Conservation (phyloP, 306 rosid species). For the Lathyrus tuberosus region DNA sequence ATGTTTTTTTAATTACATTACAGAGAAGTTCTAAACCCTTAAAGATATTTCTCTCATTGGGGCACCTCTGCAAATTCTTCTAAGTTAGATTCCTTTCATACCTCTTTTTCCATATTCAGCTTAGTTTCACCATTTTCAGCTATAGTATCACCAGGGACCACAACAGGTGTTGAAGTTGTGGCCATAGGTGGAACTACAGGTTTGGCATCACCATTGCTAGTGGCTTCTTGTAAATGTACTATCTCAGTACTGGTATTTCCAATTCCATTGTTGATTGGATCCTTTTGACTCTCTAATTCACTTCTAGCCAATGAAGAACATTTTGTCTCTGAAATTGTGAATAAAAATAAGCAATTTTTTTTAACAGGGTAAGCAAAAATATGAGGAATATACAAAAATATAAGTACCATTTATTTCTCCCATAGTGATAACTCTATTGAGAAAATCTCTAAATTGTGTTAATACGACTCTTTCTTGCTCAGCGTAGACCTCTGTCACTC, state of each 20-base stretch:
- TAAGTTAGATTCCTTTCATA: conserved; percentile 46
- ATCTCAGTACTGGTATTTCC: conserved; percentile 55
- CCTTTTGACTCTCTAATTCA: conserved; percentile 59
- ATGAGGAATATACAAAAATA: not conserved
- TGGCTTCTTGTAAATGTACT: conserved; percentile 41
- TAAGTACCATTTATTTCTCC: conserved; percentile 85
- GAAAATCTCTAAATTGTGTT: conserved; percentile 83
- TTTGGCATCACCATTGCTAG: conserved; percentile 60
- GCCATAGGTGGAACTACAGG: conserved; percentile 43
- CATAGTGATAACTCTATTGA: conserved; percentile 81
- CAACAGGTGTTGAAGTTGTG: conserved; percentile 49
- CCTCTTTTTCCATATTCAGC: conserved; percentile 51
- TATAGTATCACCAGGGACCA: conserved; percentile 41
- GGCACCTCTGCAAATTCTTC: conserved; percentile 38
- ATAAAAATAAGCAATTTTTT: conserved; percentile 36
- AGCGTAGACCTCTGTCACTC: conserved; percentile 73
- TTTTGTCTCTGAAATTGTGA: conserved; percentile 69
- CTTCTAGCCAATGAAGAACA: conserved; percentile 75
- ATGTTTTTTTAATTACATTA: conserved; percentile 33
- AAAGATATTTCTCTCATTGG: conserved; percentile 1
- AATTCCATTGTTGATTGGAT: conserved; percentile 49
- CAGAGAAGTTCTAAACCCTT: conserved; percentile 44
- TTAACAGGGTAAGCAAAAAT: conserved; percentile 23
- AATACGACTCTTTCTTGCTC: conserved; percentile 88
- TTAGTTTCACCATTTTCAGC: conserved; percentile 61